Base-by-base conservation (phyloP, 208 protist genomes). In the Strigomonas oncopelti region DNA sequence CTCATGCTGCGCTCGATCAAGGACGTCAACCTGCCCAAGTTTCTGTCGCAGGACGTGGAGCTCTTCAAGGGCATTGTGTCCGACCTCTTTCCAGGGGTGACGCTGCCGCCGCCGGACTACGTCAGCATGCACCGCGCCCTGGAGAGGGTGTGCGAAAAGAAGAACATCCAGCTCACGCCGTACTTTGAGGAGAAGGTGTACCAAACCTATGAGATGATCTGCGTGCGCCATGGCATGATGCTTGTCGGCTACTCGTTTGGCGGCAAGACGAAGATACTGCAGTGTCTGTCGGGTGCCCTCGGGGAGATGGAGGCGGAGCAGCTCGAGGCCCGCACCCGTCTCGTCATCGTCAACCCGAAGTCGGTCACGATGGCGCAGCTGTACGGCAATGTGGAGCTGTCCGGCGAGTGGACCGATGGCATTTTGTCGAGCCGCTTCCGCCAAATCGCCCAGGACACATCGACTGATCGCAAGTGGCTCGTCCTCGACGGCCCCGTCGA, bases 401-500 rank as follows among this genome's bases (percentile, higher is more conserved):
- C 93, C 1, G 97, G 96, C 4, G 97, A 99, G 71, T 99, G 98
- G 97, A 97, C 87, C 8, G 96, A 99, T 72, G 98, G 98, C 71
- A 93, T 99, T 53, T 75, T 99, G 18, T 96, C 96, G 18, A 95
- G 88, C 75, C 81, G 92, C 36, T 98, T 98, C 75, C 83, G 97
- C 48, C 80, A 86, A 27, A 80, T 92, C 34, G 85, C 91, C 31
- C 72, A 94, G 69, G 85, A 97, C 65, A 82, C 83, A 14, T 88
- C 91, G 16, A 66, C 71, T 20, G 90, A 97, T 57, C 84, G 93
- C 58, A 96, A 97, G 74, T 99, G 96, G 96, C 81, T 99, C 55
- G 86, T 99, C 18, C 92, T 98, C 18, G 97, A 99, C 57, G 97
- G 97, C 65, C 98, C 97, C 31, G 98, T 99, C 9, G 98, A 99